Evolutionary conservation across 352 stramenopile genomes (phyloP).

Genomic region (Pythium inflatum): DNA sequence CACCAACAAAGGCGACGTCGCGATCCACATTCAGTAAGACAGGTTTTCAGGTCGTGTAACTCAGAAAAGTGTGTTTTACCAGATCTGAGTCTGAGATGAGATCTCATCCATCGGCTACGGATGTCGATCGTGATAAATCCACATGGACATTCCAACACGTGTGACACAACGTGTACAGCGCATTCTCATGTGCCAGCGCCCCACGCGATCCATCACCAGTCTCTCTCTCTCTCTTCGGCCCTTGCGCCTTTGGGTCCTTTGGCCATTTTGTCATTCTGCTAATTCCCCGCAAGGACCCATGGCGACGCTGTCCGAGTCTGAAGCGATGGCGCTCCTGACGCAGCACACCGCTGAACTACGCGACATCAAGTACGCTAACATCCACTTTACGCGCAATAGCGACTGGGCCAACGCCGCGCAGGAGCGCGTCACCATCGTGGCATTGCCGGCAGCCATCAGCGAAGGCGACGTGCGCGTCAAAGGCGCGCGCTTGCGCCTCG

Average conservation of each 20-base stretch:
- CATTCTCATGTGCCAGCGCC: too few species aligned
- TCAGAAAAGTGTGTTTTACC: constrained; percentile 7
- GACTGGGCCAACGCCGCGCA: neutral
- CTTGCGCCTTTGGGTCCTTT: too few species aligned
- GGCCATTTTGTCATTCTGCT: too few species aligned
- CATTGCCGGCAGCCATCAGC: neutral
- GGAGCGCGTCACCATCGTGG: neutral
- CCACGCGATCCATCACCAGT: too few species aligned
- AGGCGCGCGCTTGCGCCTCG: neutral
- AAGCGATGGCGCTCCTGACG: neutral
- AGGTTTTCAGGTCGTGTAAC: too few species aligned
- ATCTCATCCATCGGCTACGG: too few species aligned
- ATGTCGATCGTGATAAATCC: too few species aligned
- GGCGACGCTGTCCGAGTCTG: neutral
- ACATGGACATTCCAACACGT: too few species aligned
- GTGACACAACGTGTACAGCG: too few species aligned
- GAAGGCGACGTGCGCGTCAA: neutral
- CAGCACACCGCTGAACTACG: neutral
- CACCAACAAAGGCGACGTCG: constrained; percentile 11
- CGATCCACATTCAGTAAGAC: constrained; percentile 18
- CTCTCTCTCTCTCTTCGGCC: too few species aligned
- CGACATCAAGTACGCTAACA: neutral
- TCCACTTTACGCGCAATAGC: neutral
- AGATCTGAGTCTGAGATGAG: constrained; percentile 12
- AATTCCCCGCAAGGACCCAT: too few species aligned